Evolutionary conservation across 2,329 filamentous ascomycete species (phyloP).

Genomic region (Scortechinia acanthostroma): DNA sequence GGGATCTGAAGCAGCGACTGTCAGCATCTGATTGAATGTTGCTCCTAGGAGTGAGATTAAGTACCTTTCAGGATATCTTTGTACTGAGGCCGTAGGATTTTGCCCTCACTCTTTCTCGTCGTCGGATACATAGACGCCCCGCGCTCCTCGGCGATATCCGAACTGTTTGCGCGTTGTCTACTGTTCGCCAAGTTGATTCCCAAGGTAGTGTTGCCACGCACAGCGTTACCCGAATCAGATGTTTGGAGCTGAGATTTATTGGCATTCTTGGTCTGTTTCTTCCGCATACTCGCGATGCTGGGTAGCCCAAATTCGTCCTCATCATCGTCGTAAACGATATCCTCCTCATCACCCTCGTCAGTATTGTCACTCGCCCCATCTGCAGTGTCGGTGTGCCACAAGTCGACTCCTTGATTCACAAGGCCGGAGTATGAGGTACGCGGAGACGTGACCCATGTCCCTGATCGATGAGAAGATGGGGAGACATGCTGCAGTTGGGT

Average conservation of each 20-base stretch:
- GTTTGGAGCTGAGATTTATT: not conserved
- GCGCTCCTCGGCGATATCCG: conserved; percentile 87
- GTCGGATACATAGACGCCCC: conserved; percentile 77
- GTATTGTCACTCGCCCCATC: not conserved
- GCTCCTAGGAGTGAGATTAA: conserved; percentile 3
- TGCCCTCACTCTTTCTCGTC: conserved; percentile 82
- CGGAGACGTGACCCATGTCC: not conserved
- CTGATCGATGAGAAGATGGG: conserved; percentile 1
- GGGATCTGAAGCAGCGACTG: conserved; percentile 45
- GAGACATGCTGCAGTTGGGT: not conserved
- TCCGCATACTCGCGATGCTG: conserved; percentile 84
- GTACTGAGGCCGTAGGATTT: conserved; percentile 93
- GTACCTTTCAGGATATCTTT: conserved; percentile 81
- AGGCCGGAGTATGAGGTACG: not conserved
- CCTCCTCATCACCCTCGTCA: conserved; percentile 69
- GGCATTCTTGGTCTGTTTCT: conserved; percentile 34
- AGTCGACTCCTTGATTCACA: too few relatives aligned
- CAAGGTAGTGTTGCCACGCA: not conserved
- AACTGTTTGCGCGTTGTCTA: conserved; percentile 74
- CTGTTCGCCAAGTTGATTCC: conserved; percentile 8
- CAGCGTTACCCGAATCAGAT: not conserved
- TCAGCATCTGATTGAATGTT: conserved; percentile 4
- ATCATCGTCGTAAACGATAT: conserved; percentile 71
- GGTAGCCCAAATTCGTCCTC: conserved; percentile 94
- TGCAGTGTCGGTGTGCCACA: not conserved